Evolutionary conservation across 2,329 filamentous ascomycete species (phyloP), one percentile per base, ranked within the genome.

Genomic region (Epichloe typhina): DNA sequence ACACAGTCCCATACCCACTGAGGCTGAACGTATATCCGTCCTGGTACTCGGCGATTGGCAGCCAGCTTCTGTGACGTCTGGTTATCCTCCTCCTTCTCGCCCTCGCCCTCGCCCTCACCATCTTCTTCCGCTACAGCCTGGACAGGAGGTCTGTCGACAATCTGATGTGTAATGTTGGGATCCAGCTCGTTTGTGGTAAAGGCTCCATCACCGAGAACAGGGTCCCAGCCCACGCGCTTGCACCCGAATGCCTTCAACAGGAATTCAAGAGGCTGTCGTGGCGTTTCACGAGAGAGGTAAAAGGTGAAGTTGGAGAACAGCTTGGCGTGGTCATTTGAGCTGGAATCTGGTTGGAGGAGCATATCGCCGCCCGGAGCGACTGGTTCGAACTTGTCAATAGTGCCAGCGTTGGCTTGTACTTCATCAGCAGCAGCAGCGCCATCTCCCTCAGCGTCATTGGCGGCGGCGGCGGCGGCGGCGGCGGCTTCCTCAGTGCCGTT

Each of bases 1-100:
- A 95, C 73, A 61, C 87, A 91, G 64, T 98, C 93, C 93, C 93
- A 98, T 4, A 98, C 82, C 91, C 94, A 98, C 66, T 98, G 93
- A 19, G 93, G 93, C 71, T 98, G 93, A 51, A 98, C 72, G 60
- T 98, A 98, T 56, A 82, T 88, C 57, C 93, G 79, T 37, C 91
- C 91, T n/a, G 91, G 89, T 54, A 97, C 84, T 54, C 89, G 82
- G 56, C 81, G 81, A 61, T 87, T 85, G 53, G 67, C 67, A 26
- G 65, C 72, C 50, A 82, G 69, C 64, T 75, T 79, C 64, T 76
- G 78, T 46, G 71, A 71, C 55, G 73, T 85, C 69, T 79, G 80
- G 67, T 77, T 83, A 59, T 83, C 80, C 56, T 78, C 76, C 9
- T 4, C 33, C 31, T 58, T 71, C 43, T 71, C 71, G 19, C 8